Evolutionary conservation across 805 yeast species (phyloP).

Genomic region (Ogataea dorogensis): DNA sequence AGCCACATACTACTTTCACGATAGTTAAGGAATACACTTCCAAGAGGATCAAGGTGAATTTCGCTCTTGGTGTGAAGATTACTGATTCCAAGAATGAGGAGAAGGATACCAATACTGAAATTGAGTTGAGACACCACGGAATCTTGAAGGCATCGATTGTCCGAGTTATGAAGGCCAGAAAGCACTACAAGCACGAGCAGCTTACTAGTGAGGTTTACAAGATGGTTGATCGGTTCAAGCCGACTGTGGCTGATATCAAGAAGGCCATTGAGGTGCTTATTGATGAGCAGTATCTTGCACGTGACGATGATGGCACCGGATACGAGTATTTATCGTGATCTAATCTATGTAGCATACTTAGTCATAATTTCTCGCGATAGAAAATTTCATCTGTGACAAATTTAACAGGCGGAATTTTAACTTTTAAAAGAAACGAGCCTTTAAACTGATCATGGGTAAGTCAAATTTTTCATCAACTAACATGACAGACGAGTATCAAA

Average conservation of each 20-base stretch:
- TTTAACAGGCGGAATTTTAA: conserved; percentile 9
- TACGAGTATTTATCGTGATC: conserved; percentile 76
- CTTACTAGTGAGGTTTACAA: conserved; percentile 85
- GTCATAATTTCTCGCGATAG: conserved; percentile 1
- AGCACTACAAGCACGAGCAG: conserved; percentile 71
- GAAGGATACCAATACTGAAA: conserved; percentile 78
- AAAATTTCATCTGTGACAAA: conserved; percentile 14
- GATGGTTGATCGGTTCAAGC: conserved; percentile 81
- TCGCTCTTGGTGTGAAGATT: conserved; percentile 41
- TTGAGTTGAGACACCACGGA: conserved; percentile 56
- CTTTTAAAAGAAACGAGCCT: conserved; percentile 3
- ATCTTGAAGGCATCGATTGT: conserved; percentile 92
- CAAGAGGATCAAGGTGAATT: conserved; percentile 78
- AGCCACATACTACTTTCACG: conserved; percentile 59
- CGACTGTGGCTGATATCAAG: conserved; percentile 83
- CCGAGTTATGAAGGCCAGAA: conserved; percentile 93
- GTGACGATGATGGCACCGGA: conserved; percentile 65
- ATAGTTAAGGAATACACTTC: conserved; percentile 81
- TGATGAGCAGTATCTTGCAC: conserved; percentile 79
- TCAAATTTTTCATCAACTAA: conserved; percentile 1
- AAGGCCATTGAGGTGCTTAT: conserved; percentile 80
- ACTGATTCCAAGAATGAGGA: conserved; percentile 68
- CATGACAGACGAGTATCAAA: conserved; percentile 37
- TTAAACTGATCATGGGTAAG: conserved; percentile 19
- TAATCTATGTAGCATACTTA: conserved; percentile 1